Evolutionary conservation across 257 asterid species (phyloP), one percentile per base, ranked within the genome.

Genomic region (Solanum peruvianum): DNA sequence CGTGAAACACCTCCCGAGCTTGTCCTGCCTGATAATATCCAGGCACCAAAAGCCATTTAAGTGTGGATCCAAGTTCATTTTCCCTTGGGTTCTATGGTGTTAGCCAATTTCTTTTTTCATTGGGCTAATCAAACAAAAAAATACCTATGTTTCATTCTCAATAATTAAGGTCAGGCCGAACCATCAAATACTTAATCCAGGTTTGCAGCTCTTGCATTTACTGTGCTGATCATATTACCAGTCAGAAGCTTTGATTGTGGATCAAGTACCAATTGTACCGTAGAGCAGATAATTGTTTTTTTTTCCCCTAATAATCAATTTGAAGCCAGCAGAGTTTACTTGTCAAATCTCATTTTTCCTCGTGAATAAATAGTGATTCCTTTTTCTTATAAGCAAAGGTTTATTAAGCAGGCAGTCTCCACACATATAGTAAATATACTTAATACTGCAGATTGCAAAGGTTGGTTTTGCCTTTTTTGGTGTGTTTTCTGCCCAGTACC

Each of bases 1-100:
- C 92, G 93, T 70, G 93, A 92, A 88, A 89, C 94, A 12, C 89
- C 93, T 27, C 92, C 91, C 3, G 93, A 95, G 91, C 93, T 91
- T 71, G 75, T 73, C 83, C 88, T 92, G 84, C 90, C 93, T 58
- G 93, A 89, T 75, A 91, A 90, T 69, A 64, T 81, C 70, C 76
- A 94, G 88, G 92, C 95, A 87, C 86, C 91, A 71, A 93, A 92
- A 86, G 93, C 92, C 82, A 69, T 93, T 66, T 91, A 89, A 87
- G 85, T 42, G 83, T 81, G 35, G 29, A 75, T 73, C 69, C 42
- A 31, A 49, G 69, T 72, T 75, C 49, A 29, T 41, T 25, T 16
- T 76, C 72, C 85, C 89, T 84, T 87, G 70, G 84, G 82, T 86
- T 89, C 72, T 29, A 45, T n/a, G 8, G 82, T 66, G 87, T 49